These are phyloP conservation scores for Lanzia echinophila DNA, from an alignment of 2,329 filamentous ascomycete species.

Conservation along the genomic window DNA sequence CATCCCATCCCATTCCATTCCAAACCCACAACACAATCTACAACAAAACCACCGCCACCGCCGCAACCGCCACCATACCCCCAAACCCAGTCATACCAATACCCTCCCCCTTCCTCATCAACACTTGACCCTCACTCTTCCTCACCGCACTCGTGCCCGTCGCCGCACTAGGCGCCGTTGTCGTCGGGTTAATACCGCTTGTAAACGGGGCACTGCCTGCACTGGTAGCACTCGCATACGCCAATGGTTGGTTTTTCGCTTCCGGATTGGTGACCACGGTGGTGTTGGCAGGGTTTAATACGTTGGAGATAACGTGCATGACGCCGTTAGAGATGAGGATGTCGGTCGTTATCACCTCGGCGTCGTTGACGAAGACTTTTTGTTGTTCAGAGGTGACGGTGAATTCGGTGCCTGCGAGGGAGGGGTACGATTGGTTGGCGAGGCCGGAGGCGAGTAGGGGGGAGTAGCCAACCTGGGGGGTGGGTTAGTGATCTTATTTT, in stretches of 20 bases:
- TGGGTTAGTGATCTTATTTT: slow-evolving; percentile 21
- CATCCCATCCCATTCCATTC: neutral
- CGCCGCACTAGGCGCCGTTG: slow-evolving; percentile 28
- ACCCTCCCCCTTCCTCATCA: neutral
- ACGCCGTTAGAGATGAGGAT: slow-evolving; percentile 33
- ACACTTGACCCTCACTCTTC: neutral
- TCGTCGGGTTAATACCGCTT: slow-evolving; percentile 37
- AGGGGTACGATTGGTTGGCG: slow-evolving; percentile 17
- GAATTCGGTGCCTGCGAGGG: slow-evolving; percentile 29
- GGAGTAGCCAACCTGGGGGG: slow-evolving; percentile 29
- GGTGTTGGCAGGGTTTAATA: slow-evolving; percentile 39
- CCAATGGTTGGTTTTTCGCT: slow-evolving; percentile 32
- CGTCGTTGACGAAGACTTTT: slow-evolving; percentile 35
- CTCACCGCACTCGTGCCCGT: slow-evolving; percentile 11
- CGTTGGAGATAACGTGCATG: slow-evolving; percentile 34
- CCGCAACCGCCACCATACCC: slow-evolving; percentile 31
- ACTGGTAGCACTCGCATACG: slow-evolving; percentile 25
- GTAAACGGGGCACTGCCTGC: slow-evolving; percentile 33
- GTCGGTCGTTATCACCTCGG: slow-evolving; percentile 33
- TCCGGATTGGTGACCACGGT: slow-evolving; percentile 34
- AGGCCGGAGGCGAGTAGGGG: slow-evolving; percentile 29
- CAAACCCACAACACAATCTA: neutral
- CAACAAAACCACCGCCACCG: neutral
- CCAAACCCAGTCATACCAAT: too few species aligned
- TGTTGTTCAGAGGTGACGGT: slow-evolving; percentile 26